Evolutionary conservation across 2,329 filamentous ascomycete species (phyloP), one percentile per base, ranked within the genome.

Genomic region (Cucurbitaria berberidis): DNA sequence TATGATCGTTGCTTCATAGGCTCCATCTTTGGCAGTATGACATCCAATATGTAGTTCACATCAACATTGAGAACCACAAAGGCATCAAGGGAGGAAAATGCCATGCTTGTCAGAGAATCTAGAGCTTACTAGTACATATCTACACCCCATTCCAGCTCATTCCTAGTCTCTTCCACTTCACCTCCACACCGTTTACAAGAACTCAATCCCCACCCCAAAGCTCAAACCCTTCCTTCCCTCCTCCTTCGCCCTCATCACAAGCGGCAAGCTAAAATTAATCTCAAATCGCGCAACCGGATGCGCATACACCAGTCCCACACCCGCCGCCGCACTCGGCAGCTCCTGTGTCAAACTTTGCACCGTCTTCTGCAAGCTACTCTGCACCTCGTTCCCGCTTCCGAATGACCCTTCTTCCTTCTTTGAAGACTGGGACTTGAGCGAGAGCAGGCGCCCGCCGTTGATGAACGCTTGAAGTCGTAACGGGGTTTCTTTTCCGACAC

Each of bases 131-230:
- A 49, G 29, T 63, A 65, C 62, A 64, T 51, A 47, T 61, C 57
- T 62, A 64, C 60, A 57, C 29, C 39, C n/a, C 44, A 5, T 18
- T 44, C 35, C 35, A 3, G 3, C 40, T 26, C 36, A 19, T 34
- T 8, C 24, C 21, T 36, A 13, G n/a, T 5, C 16, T 2, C 36
- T 10, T 18, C n/a, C 34, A 24, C n/a, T 13, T 38, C 36, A 21
- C 15, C 27, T 19, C 9, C 47, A 38, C 53, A 22, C 16, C n/a
- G 35, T 40, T 64, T 89, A 98, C 82, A 98, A 78, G 74, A 99
- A 97, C 78, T 90, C 96, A 70, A 99, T 92, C 44, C 95, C 95
- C 35, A 99, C 91, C n/a, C 95, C 95, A 67, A 99, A 88, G 74
- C 95, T 92, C 59, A 99, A 72, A 1, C 95, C 95, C 78, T 99